These are phyloP conservation scores for Rhodotorula kratochvilovae DNA, from an alignment of 768 basidiomycete genomes.

Conservation along the genomic window DNA sequence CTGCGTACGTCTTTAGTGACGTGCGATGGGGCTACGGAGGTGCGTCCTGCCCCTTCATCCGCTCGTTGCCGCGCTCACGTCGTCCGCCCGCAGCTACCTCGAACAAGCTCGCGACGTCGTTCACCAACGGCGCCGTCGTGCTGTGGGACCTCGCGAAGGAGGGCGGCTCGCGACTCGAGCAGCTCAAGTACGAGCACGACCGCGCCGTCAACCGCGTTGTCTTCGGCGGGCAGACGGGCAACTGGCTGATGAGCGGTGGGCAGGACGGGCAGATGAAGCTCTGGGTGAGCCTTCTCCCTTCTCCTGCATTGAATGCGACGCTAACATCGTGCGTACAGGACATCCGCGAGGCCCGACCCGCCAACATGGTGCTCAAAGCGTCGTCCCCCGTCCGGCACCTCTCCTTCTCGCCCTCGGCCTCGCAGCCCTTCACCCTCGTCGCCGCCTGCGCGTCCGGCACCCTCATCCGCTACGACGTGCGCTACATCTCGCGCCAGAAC, in stretches of 20 bases:
- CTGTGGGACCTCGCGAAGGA: slow-evolving; percentile 36
- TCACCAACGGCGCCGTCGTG: slow-evolving; percentile 36
- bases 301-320: too few species aligned
- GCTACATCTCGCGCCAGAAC: slow-evolving; percentile 24
- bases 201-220: slow-evolving; percentile 39
- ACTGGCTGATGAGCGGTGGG: slow-evolving; percentile 37
- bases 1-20: slow-evolving; percentile 30
- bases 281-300: slow-evolving; percentile 22
- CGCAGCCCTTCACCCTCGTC: slow-evolving; percentile 34
- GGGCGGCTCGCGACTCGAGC: slow-evolving; percentile 26
- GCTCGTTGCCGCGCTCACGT: background rate
- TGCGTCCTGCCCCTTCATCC: background rate
- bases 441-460: slow-evolving; percentile 37
- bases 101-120: slow-evolving; percentile 37
- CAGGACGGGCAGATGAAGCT: slow-evolving; percentile 41
- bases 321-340: slow-evolving; percentile 12
- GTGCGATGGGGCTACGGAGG: slow-evolving; percentile 38
- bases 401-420: slow-evolving; percentile 36
- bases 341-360: slow-evolving; percentile 26
- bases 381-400: slow-evolving; percentile 37
- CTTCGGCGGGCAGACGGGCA: slow-evolving; percentile 38
- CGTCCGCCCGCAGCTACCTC: slow-evolving; percentile 1
- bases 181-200: slow-evolving; percentile 38
- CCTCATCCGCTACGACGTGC: slow-evolving; percentile 38
- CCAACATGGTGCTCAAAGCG: slow-evolving; percentile 30